Evolutionary conservation across 202 grass and related monocot species (phyloP), one percentile per base, ranked within the genome.

Genomic region (Brachypodium distachyon): DNA sequence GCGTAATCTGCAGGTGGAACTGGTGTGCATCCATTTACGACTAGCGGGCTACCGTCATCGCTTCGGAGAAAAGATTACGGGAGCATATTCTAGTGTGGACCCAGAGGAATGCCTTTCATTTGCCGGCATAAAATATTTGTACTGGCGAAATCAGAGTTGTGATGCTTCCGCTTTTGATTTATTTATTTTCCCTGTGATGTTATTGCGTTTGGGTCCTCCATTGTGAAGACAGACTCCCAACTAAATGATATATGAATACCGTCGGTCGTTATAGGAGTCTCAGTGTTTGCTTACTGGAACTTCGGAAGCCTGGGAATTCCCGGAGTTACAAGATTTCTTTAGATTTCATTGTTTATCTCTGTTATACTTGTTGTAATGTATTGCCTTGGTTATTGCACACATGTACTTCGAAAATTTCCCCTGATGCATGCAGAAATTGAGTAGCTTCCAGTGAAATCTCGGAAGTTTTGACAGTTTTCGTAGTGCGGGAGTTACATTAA

Each of bases 41-140:
- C 91, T 7, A 87, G 70, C 19, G 86, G 81, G 26, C 47, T 85
- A 40, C 82, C 87, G 28, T 69, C 81, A 6, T 67, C 81, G 16
- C 68, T 72, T 79, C 48, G 74, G 8, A 90, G 91, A 68, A 90
- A 83, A 51, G 87, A 93, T 78, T 93, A 85, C 33, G 78, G 87
- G 73, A 87, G 85, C 65, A 87, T 93, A 70, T 77, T 71, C 56
- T 84, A 81, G 63, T 5, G 14, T 2, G 48, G 70, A 67, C 12
- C 7, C 0, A 17, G 84, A 84, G 64, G 47, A 76, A 70, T 49
- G 65, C 12, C 57, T 82, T 93, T 87, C 85, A 77, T 90, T n/a
- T 87, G 60, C 28, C 33, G 43, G 57, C 54, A 18, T 73, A 70
- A 65, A 85, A 64, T 82, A 82, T 82, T 76, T 84, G 73, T 82